Evolutionary conservation across 139 green algal species (phyloP), one percentile per base, ranked within the genome.

Genomic region (Limnomonas spitsbergensis): DNA sequence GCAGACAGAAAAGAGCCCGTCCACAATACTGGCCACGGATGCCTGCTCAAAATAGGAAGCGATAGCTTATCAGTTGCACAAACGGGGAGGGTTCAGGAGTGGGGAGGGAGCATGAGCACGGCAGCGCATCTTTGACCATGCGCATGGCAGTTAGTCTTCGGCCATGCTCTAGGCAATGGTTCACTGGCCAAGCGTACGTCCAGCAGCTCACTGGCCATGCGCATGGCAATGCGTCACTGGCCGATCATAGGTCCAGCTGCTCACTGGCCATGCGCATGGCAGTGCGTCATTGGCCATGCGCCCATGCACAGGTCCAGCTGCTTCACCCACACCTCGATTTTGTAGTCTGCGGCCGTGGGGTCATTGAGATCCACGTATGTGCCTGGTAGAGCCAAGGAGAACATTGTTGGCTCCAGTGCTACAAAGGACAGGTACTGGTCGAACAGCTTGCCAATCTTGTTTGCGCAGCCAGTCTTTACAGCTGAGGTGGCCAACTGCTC

Each of bases 291-390:
- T n/a, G n/a, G n/a, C n/a, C n/a, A n/a, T n/a, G n/a, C n/a, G n/a
- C n/a, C n/a, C n/a, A n/a, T n/a, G n/a, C n/a, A n/a, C n/a, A n/a
- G n/a, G n/a, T n/a, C n/a, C n/a, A n/a, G n/a, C n/a, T n/a, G n/a
- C n/a, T n/a, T n/a, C n/a, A n/a, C n/a, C n/a, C n/a, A n/a, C 37
- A 89, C 88, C 88, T 98, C 92, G 29, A 99, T 96, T 74, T 97
- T 88, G 3, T 80, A 82, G 76, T 99, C 96, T 37, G 85, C 78
- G 0, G 91, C 92, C 14, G 81, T 74, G 0, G 95, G 96, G 82
- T 98, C 93, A 82, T 99, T 98, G 20, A 99, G 87, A 53, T 92
- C 75, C 35, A 96, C 78, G 75, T 98, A 99, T 29, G 80, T 84
- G 40, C 91, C 75, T 4, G 91, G 90, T 61, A 96, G 81, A 1